Evolutionary conservation across 1,139 yeast genomes (phyloP), one percentile per base, ranked within the genome.

Genomic region (Wickerhamomyces sp.): DNA sequence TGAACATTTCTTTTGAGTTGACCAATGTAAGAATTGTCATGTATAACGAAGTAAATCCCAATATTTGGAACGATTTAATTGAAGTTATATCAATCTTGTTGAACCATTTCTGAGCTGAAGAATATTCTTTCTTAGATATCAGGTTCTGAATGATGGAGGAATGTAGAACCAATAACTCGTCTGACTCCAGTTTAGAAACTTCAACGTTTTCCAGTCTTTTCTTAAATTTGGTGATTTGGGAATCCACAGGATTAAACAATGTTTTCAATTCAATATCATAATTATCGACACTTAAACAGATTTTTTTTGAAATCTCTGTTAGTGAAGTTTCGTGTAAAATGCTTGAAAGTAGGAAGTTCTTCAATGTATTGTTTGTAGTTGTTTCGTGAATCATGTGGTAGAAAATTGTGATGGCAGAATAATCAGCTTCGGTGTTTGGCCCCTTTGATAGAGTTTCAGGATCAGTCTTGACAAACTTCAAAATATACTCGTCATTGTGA

Each of bases 41-140:
- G 45, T 56, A 60, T 37, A 63, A 43, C 5, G 65, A 56, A 10
- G 65, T 58, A 44, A 62, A 61, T 2, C 67, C 66, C 29, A 63
- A 40, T 14, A 63, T 40, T 7, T 51, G 40, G 31, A 55, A 54
- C n/a, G 55, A 46, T 7, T 48, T 47, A 13, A 56, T 36, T 7
- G 50, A 47, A 10, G 37, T 33, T 3, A 58, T 29, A 31, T 63
- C 59, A 27, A 63, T 43, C 41, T 54, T 59, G 18, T 48, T 39
- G 34, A 62, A 51, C 59, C 62, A 59, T 37, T 50, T 50, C 39
- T 50, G 45, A 23, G 62, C 60, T 37, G 47, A 51, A 3, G 43
- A 39, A 35, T 41, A 57, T 39, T 60, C 60, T 33, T 52, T 54
- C 42, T 58, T 53, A 37, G 56, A 50, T 10, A 57, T 43, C 38